These are phyloP conservation scores for Podochytrium sp. DNA, from an alignment of 192 early-diverging fungal species.

Conservation along the genomic window DNA sequence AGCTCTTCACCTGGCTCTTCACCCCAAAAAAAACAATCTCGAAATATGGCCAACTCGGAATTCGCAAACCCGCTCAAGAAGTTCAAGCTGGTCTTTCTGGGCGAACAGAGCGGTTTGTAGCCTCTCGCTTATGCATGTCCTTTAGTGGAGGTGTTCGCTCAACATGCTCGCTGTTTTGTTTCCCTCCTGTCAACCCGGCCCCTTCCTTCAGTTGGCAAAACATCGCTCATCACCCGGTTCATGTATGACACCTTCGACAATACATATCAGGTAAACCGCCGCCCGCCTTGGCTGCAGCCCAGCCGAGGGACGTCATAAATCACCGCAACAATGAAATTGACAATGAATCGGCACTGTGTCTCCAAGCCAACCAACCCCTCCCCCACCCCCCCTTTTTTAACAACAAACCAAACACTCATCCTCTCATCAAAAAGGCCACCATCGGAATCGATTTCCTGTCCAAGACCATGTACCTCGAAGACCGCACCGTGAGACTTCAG, in stretches of 20 bases:
- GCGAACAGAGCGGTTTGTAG: slow-evolving; percentile 91
- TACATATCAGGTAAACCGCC: slow-evolving; percentile 86
- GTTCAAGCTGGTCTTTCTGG: slow-evolving; percentile 99
- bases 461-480: slow-evolving; percentile 99
- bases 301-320: too few species aligned
- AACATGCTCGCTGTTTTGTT: too few species aligned
- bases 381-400: too few species aligned
- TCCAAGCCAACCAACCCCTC: too few species aligned
- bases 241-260: slow-evolving; percentile 99
- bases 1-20: too few species aligned
- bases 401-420: too few species aligned
- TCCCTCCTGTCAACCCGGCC: neutral
- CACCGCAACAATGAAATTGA: too few species aligned
- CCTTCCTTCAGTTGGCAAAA: slow-evolving; percentile 81
- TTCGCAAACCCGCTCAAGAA: slow-evolving; percentile 59
- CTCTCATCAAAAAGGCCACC: slow-evolving; percentile 69
- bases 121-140: too few species aligned
- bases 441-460: slow-evolving; percentile 99
- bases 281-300: too few species aligned
- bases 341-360: too few species aligned
- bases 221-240: slow-evolving; percentile 97
- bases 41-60: slow-evolving; percentile 41
- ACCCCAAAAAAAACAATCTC: too few species aligned
- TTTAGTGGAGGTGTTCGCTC: too few species aligned
- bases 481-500: slow-evolving; percentile 96